These are phyloP conservation scores for Tinospora cordifolia DNA, from an alignment of 164 flowering plant genomes.

Conservation along the genomic window DNA sequence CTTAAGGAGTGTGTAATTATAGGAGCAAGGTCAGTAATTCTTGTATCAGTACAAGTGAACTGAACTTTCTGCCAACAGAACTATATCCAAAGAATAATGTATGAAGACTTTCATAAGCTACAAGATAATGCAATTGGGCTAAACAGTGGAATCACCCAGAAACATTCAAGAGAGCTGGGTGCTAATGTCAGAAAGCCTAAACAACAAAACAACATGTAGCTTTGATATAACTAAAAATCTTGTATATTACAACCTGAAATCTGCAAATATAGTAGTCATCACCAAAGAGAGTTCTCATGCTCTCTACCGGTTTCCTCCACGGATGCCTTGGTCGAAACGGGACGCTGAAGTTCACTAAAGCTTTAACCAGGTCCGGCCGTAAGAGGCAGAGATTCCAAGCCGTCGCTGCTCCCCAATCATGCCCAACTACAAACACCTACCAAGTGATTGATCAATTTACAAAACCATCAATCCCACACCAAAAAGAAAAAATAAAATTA, in stretches of 20 bases:
- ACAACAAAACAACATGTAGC: too few species aligned
- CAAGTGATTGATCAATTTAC: not conserved
- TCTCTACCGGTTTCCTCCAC: slow-evolving; percentile 24
- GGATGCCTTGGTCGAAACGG: slow-evolving; percentile 38
- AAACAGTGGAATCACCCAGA: too few species aligned
- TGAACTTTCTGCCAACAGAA: too few species aligned
- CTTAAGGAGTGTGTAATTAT: too few species aligned
- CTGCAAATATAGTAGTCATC: slow-evolving; percentile 63
- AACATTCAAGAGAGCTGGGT: too few species aligned
- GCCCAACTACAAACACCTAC: slow-evolving; percentile 53
- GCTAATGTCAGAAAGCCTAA: too few species aligned
- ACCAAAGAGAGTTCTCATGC: slow-evolving; percentile 35
- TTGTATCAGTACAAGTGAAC: too few species aligned
- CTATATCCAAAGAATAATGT: too few species aligned
- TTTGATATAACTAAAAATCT: not conserved
- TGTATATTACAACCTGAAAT: slow-evolving; percentile 38
- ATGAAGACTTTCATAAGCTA: too few species aligned
- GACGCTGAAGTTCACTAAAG: slow-evolving; percentile 51
- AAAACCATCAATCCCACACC: not conserved
- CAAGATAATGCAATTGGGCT: too few species aligned
- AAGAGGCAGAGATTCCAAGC: slow-evolving; percentile 59
- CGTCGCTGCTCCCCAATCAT: slow-evolving; percentile 65
- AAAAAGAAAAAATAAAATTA: not conserved
- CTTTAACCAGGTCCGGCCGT: slow-evolving; percentile 55
- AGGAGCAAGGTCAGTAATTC: too few species aligned